phyloP scores from a whole-genome alignment of 148 eudicot species.

The Bassia scoparia region DNA sequence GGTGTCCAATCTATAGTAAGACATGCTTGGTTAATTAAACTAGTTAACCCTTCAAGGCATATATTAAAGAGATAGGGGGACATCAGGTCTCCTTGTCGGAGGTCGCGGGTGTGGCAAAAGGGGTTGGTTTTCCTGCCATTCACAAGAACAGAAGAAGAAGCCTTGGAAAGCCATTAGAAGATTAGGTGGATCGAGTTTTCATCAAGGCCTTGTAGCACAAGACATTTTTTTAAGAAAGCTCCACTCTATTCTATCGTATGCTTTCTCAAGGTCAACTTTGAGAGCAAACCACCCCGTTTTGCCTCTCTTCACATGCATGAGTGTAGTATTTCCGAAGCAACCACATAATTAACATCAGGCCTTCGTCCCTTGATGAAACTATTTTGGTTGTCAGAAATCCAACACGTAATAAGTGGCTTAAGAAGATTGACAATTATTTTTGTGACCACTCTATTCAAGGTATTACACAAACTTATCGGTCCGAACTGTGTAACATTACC shows the following conservation, averaged over 20 bases:
- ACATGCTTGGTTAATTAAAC: not conserved
- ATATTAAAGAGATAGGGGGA: not conserved
- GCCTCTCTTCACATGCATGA: not conserved
- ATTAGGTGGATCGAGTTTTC: not conserved
- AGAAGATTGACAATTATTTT: not conserved
- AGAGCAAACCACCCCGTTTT: too few species aligned
- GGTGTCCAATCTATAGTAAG: not conserved
- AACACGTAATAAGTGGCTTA: not conserved
- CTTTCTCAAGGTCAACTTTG: too few species aligned
- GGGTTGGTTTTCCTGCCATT: not conserved
- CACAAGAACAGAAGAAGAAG: not conserved
- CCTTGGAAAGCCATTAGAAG: not conserved
- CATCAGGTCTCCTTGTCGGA: not conserved
- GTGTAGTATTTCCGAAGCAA: not conserved
- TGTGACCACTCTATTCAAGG: not conserved
- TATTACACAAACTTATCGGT: not conserved
- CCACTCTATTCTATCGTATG: not conserved
- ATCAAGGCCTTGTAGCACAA: not conserved
- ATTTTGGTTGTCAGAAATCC: not conserved
- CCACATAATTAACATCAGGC: not conserved
- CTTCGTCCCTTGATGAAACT: not conserved
- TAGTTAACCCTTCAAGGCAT: not conserved
- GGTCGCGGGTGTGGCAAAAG: not conserved
- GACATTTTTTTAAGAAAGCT: too few species aligned
- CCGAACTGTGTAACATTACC: not conserved